These are phyloP conservation scores for Zymoseptoria ardabiliae DNA, from an alignment of 2,329 filamentous ascomycete species.

Conservation along the genomic window DNA sequence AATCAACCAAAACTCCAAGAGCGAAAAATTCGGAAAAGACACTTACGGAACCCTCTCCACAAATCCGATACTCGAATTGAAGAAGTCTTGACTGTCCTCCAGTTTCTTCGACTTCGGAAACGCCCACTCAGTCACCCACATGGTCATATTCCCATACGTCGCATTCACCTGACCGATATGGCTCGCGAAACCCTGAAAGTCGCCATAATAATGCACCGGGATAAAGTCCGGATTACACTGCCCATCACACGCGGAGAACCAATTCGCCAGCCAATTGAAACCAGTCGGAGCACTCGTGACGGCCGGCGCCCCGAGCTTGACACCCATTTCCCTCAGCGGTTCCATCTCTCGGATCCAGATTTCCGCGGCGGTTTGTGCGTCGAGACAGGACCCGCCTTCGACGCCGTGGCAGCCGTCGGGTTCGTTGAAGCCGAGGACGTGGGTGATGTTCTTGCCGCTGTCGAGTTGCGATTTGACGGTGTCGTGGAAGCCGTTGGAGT, in stretches of 20 bases:
- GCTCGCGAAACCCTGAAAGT: constrained; percentile 60
- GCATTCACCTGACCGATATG: constrained; percentile 56
- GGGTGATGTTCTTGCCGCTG: constrained; percentile 51
- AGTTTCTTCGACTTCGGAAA: constrained; percentile 48
- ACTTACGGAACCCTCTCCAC: constrained; percentile 55
- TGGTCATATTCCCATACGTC: constrained; percentile 44
- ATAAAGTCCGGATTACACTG: constrained; percentile 44
- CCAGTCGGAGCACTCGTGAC: constrained; percentile 57
- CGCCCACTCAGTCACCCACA: constrained; percentile 78
- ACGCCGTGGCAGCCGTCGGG: constrained; percentile 50
- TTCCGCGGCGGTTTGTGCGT: constrained; percentile 53
- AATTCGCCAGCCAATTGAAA: constrained; percentile 60
- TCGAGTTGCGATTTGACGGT: constrained; percentile 51
- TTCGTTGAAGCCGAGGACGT: constrained; percentile 74
- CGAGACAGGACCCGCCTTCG: constrained; percentile 57
- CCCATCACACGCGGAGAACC: constrained; percentile 52
- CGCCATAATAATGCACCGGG: constrained; percentile 52
- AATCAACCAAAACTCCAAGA: neutral
- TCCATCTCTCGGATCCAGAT: constrained; percentile 66
- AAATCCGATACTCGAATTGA: constrained; percentile 58
- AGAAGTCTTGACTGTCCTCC: constrained; percentile 55
- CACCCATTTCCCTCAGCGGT: constrained; percentile 54
- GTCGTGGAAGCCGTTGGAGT: constrained; percentile 54
- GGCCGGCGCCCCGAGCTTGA: constrained; percentile 64
- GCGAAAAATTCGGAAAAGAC: neutral